Evolutionary conservation across 2,329 filamentous ascomycete genomes (phyloP).

Genomic region (Ceratocystis ficicola): DNA sequence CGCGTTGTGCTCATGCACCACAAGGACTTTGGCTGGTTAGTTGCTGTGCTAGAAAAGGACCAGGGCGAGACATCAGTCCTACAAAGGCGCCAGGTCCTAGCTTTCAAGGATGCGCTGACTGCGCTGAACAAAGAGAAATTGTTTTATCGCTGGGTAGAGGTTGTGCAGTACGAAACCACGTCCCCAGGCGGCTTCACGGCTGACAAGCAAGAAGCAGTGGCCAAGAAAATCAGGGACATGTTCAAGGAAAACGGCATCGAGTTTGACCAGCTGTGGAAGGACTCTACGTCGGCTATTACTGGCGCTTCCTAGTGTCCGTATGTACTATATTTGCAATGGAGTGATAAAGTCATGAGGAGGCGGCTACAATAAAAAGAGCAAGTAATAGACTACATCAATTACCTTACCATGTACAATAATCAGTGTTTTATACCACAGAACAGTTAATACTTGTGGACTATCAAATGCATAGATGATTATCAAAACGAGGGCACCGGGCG

Average conservation of each 20-base stretch:
- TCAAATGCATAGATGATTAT: neutral
- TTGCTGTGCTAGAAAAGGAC: constrained; percentile 33
- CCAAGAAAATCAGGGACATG: constrained; percentile 60
- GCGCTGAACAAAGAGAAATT: constrained; percentile 72
- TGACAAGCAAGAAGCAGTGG: constrained; percentile 59
- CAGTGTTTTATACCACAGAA: neutral
- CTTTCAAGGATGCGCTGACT: constrained; percentile 64
- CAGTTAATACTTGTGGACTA: neutral
- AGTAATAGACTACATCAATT: neutral
- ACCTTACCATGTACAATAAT: neutral
- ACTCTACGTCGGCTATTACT: constrained; percentile 35
- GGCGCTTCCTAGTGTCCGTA: neutral
- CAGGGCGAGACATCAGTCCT: constrained; percentile 55
- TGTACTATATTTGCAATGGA: constrained; percentile 25
- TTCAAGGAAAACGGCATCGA: constrained; percentile 67
- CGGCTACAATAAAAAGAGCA: neutral
- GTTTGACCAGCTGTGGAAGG: constrained; percentile 68
- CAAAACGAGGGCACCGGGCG: neutral
- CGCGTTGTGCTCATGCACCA: constrained; percentile 58
- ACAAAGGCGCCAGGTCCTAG: constrained; percentile 60
- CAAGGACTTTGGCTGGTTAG: constrained; percentile 54
- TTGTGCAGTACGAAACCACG: constrained; percentile 76
- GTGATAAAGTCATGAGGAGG: neutral
- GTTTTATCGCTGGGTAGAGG: constrained; percentile 87
- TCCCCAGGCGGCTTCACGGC: constrained; percentile 65